Base-by-base conservation (phyloP, 1,284 basidiomycete genomes). In the Apiotrichum laibachii region DNA sequence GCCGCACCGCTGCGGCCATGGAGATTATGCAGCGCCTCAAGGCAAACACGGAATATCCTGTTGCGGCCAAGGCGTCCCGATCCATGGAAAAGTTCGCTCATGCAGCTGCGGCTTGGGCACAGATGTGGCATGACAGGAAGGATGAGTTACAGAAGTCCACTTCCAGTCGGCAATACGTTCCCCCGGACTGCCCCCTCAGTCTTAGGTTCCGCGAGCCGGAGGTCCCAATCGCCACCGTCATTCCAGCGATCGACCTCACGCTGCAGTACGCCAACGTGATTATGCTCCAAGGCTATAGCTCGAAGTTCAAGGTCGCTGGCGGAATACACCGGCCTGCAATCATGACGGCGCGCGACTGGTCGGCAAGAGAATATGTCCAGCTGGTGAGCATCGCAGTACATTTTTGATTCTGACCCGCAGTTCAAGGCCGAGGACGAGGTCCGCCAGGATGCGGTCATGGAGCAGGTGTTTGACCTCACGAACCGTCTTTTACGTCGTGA, bases 381-480 rank as follows among this genome's bases (percentile, higher is more conserved):
- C 77, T 98, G 74, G 93, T 94, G 66, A 73, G 86, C 15, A 2
- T 5, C 26, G 34, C 2, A 9, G 1, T 9, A 6, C 12, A 18
- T 16, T 2, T 7, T 31, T 4, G 26, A 31, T 31, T 21, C 59
- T 60, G 43, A 58, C 58, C 55, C 26, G 4, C 64, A 97, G 91
- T 96, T 94, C 81, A 99, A 99, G 76, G 89, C 90, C 13, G 84
- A 87, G 19, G 93, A 97, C 67, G 95, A 99, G 70, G 78, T 96
- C 37, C 86, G 95, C 34, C 96, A 99, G 77, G 95, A 99, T 73
- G 94, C 95, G 0, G 92, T 99, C 49, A 97, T 99, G 94, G 92
- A 97, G 72, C 96, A 99, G 77, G 92, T 97, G 2, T 99, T 99
- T 71, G 86, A 87, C 35, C 82, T 98, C 45, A 88, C 93, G 56